Evolutionary conservation across 306 rosid genomes (phyloP), one percentile per base, ranked within the genome.

Genomic region (Styphnolobium japonicum): DNA sequence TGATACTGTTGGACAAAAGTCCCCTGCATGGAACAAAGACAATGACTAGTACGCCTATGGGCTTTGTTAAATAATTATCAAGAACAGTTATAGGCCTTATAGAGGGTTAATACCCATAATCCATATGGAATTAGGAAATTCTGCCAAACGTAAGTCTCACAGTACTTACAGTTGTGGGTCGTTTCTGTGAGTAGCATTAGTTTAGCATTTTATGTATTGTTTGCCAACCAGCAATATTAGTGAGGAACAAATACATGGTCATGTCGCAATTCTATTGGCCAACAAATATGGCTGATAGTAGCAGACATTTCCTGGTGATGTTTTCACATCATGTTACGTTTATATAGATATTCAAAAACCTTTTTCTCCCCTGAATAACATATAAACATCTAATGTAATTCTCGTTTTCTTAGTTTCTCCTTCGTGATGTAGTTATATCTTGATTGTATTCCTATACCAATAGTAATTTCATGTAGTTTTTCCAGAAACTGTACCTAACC

Each of bases 21-120:
- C 85, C 67, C 89, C 94, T 15, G 84, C 67, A 31, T 93, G 96
- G 96, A 84, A 81, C 77, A 82, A 83, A 34, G 90, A 84, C 79
- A 93, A 86, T 82, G 93, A 90, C 79, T 87, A 89, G 69, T 83
- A 62, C 67, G 95, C 67, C 29, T 89, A 85, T 85, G 80, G 67
- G 7, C 42, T 74, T 67, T 67, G 66, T 77, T 71, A 72, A 56
- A 78, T 36, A 33, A 67, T 46, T 60, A 49, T 57, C 40, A 25
- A 57, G 51, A 77, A 78, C 80, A 66, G 49, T 67, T 57, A 37
- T 67, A 80, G 75, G 74, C 42, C 78, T 62, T 58, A 55, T 81
- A 80, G 84, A 73, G 85, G 82, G 86, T 72, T 68, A 78, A 63
- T 63, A 69, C 68, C 76, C 82, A 16, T 71, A 45, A 67, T 71